Percentiles rank a stretch among this genome's conserved stretches.
These are phyloP conservation scores for Raffaelea albimanens DNA, from an alignment of 2,329 filamentous ascomycete genomes.

Conservation along the genomic window DNA sequence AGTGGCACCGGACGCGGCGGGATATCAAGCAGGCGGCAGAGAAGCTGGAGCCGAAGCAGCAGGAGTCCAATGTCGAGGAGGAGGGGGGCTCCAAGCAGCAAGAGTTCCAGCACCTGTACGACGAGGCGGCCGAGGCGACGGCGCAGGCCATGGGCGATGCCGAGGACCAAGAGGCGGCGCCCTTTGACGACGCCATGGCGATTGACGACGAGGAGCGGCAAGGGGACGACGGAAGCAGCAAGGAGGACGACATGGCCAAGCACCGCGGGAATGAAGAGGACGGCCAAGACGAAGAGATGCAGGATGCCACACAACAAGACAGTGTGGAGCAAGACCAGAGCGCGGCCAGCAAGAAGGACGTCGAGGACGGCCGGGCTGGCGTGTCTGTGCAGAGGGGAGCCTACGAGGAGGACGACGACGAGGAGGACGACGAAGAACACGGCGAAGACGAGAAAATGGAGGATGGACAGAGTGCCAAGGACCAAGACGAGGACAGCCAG, in stretches of 20 bases:
- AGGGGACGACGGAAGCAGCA: constrained; percentile 17
- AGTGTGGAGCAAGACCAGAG: constrained; percentile 28
- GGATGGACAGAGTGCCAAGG: no score
- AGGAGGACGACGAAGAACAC: constrained; percentile 25
- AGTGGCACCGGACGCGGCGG: constrained; percentile 81
- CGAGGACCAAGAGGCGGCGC: constrained; percentile 65
- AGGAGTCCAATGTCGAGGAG: constrained; percentile 23
- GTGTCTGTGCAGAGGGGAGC: constrained; percentile 52
- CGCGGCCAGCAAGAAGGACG: constrained; percentile 26
- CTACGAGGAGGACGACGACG: constrained; percentile 20
- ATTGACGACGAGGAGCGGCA: constrained; percentile 78
- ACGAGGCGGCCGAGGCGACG: constrained; percentile 74
- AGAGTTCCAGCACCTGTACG: constrained; percentile 89
- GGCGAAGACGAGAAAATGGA: constrained; percentile 41
- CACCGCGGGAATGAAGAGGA: constrained; percentile 26
- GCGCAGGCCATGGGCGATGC: constrained; percentile 86
- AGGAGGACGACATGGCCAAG: constrained; percentile 40
- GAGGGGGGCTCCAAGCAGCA: constrained; percentile 49
- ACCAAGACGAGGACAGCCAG: constrained; percentile 38
- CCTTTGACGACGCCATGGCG: constrained; percentile 81
- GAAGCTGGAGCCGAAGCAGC: constrained; percentile 38
- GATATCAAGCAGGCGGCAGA: constrained; percentile 58
- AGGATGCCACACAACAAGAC: constrained; percentile 26
- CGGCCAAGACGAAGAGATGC: constrained; percentile 30
- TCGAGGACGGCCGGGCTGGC: constrained; percentile 48